Conservation (phyloP, 2,329 filamentous ascomycete species). For the Thelonectria rubi region DNA sequence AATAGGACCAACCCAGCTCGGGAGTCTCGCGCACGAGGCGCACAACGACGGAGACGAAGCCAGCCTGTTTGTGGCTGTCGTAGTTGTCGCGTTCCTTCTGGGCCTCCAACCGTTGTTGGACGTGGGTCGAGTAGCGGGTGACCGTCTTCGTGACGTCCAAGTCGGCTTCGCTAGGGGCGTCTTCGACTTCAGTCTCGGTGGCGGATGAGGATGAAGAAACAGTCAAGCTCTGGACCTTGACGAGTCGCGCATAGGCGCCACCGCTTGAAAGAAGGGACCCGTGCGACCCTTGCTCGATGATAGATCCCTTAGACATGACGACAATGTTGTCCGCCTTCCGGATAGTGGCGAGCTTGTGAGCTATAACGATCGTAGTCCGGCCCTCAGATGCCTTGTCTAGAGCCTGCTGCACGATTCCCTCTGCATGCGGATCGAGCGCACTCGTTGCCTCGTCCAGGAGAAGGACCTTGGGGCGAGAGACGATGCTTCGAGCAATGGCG, state of each 20-base stretch:
- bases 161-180: slow-evolving; percentile 30
- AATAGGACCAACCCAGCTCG: slow-evolving; percentile 48
- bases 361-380: slow-evolving; percentile 71
- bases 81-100: slow-evolving; percentile 51
- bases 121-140: slow-evolving; percentile 44
- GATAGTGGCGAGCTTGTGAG: slow-evolving; percentile 61
- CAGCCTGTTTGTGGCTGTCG: slow-evolving; percentile 45
- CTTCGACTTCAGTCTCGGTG: slow-evolving; percentile 39
- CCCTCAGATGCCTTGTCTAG: slow-evolving; percentile 61
- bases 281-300: slow-evolving; percentile 48
- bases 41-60: slow-evolving; percentile 43
- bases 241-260: slow-evolving; percentile 62
- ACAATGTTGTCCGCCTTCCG: slow-evolving; percentile 46
- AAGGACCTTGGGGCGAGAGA: slow-evolving; percentile 67
- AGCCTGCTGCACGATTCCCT: slow-evolving; percentile 61
- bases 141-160: slow-evolving; percentile 41
- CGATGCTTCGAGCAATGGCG: slow-evolving; percentile 70
- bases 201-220: slow-evolving; percentile 37
- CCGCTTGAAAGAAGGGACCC: slow-evolving; percentile 59
- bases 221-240: slow-evolving; percentile 52
- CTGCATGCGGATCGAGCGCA: slow-evolving; percentile 55
- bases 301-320: slow-evolving; percentile 41
- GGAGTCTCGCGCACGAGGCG: slow-evolving; percentile 51
- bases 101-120: slow-evolving; percentile 44
- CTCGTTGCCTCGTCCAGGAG: slow-evolving; percentile 74